These are phyloP conservation scores for Mortierella sp. DNA, from an alignment of 371 early-diverging fungal species.

Conservation along the genomic window DNA sequence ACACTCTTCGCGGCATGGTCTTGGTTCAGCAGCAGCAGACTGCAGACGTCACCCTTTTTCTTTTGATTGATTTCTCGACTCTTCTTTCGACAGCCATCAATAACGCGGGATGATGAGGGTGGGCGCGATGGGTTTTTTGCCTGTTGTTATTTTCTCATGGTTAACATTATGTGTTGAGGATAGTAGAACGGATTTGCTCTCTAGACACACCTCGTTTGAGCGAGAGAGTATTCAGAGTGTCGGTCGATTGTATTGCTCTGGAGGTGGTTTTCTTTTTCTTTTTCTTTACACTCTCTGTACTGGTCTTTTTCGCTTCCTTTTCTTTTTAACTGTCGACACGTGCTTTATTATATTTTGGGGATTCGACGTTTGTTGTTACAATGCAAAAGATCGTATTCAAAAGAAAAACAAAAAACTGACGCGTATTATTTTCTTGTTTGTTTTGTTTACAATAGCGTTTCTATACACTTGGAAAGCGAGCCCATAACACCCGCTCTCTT, in stretches of 20 bases:
- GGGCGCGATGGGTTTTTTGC: neutral
- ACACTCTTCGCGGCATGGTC: neutral
- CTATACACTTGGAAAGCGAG: neutral
- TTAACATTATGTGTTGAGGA: neutral
- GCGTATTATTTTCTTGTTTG: neutral
- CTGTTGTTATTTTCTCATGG: neutral
- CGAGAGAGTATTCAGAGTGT: neutral
- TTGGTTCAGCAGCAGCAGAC: neutral
- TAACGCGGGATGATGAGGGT: neutral
- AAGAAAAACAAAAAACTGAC: neutral
- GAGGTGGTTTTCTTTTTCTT: neutral
- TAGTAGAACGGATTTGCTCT: neutral
- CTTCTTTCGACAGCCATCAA: neutral
- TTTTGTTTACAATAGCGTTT: neutral
- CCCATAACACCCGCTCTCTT: neutral
- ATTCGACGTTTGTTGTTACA: conserved; percentile 1
- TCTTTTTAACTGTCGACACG: neutral
- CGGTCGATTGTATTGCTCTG: neutral
- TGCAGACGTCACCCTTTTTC: neutral
- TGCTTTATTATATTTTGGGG: neutral
- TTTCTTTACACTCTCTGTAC: neutral
- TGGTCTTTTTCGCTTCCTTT: neutral
- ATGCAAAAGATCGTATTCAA: neutral
- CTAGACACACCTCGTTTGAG: neutral
- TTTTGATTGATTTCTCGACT: neutral